These are phyloP conservation scores for Candida albicans DNA, from an alignment of 1,139 yeast genomes.

Conservation along the genomic window DNA sequence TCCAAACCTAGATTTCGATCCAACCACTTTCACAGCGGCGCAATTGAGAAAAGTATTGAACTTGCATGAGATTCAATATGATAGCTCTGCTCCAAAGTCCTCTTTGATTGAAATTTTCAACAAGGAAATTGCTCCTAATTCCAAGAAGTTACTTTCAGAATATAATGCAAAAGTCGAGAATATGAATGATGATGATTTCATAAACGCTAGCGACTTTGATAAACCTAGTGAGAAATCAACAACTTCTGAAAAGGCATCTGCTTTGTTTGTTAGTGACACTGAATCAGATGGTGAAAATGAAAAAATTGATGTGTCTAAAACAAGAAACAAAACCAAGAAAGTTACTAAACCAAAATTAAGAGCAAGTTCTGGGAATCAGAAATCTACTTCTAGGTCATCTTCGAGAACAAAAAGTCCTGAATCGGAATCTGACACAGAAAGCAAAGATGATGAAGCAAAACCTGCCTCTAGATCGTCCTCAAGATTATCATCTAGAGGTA, in stretches of 20 bases:
- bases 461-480: background rate
- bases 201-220: slow-evolving; percentile 4
- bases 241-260: background rate
- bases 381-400: background rate
- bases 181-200: slow-evolving; percentile 26
- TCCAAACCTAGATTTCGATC: slow-evolving; percentile 53
- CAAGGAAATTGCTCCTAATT: slow-evolving; percentile 43
- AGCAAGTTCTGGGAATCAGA: background rate
- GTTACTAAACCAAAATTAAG: background rate
- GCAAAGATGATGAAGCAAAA: background rate
- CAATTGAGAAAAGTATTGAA: slow-evolving; percentile 62
- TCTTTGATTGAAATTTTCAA: slow-evolving; percentile 56
- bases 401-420: background rate
- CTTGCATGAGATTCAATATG: slow-evolving; percentile 55
- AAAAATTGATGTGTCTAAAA: background rate
- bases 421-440: background rate
- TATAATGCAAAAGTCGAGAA: slow-evolving; percentile 17
- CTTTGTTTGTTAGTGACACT: background rate
- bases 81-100: slow-evolving; percentile 63
- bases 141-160: slow-evolving; percentile 29
- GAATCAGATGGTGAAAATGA: background rate
- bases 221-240: background rate
- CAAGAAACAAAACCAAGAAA: background rate
- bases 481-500: background rate
- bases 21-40: slow-evolving; percentile 58